Evolutionary conservation across 2,329 filamentous ascomycete species (phyloP), one percentile per base, ranked within the genome.

Genomic region (Didymella segeticola): DNA sequence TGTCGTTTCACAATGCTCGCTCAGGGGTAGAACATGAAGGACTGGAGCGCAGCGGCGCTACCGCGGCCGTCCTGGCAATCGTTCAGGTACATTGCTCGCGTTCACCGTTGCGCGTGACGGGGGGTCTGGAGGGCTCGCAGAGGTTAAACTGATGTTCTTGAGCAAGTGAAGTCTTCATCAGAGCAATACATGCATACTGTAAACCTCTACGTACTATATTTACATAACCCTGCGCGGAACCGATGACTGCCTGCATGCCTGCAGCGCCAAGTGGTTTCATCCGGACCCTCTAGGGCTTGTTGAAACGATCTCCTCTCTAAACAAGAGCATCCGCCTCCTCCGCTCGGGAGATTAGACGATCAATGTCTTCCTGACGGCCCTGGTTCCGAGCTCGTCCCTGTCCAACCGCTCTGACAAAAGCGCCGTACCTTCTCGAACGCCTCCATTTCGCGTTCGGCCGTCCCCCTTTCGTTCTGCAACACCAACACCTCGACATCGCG

Each of bases 291-390:
- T 49, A 53, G 55, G 55, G 46, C 42, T 51, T 57, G 58, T 68
- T 70, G 68, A 71, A 72, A 72, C 68, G 64, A 66, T 53, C 61
- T 65, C 68, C 69, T 58, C 23, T 60, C 71, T 73, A 72, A 73
- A 73, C 71, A 73, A 71, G 66, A 68, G 63, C 69, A 67, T 69
- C 69, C 68, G 69, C 66, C 57, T 69, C 67, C 57, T 69, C 67
- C 67, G 66, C 67, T 63, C 70, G 68, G 70, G 70, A 74, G 65
- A 73, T 74, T 72, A 69, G 70, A 71, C 69, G 69, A 72, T 72
- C 68, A 72, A 68, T 70, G 69, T 71, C 69, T 72, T 72, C 67
- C 65, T 74, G 64, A 71, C 67, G 66, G 66, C 62, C 68, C 69
- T 59, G 64, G 62, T 68, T 69, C 67, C 63, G 60, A 68, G 64